Conservation (phyloP, 169 alveolate species). For the Babesia bovis region DNA sequence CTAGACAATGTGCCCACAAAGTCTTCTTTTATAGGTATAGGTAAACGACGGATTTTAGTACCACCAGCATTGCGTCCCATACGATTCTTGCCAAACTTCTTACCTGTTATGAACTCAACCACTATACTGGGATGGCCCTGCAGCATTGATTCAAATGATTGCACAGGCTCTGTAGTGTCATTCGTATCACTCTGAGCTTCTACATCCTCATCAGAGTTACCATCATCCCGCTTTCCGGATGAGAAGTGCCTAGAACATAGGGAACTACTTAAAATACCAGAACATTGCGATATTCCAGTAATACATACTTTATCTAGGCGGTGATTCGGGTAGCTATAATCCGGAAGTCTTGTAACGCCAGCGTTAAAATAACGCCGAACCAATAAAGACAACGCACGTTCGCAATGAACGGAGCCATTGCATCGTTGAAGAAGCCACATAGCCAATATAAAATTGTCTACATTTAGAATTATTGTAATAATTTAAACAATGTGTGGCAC, state of each 20-base stretch:
- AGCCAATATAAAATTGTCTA: too few relatives aligned
- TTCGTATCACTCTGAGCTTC: conserved; percentile 3
- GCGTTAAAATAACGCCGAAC: neutral
- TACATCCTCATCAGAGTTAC: neutral
- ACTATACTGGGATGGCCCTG: conserved; percentile 12
- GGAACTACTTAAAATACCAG: too few relatives aligned
- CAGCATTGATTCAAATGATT: neutral
- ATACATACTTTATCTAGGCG: too few relatives aligned
- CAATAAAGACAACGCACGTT: neutral
- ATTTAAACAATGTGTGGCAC: too few relatives aligned
- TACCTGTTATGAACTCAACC: conserved; percentile 25
- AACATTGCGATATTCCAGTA: too few relatives aligned
- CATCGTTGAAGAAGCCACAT: conserved; percentile 25
- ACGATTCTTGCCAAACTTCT: conserved; percentile 8
- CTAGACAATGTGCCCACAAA: neutral
- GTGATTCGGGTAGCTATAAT: too few relatives aligned
- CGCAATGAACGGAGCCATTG: conserved; percentile 3
- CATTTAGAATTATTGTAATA: too few relatives aligned
- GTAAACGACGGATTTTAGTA: conserved; percentile 50
- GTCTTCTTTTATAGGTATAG: conserved; percentile 48
- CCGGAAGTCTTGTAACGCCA: too few relatives aligned
- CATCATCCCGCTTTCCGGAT: conserved; percentile 17
- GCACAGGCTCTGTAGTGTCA: neutral
- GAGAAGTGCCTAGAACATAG: conserved; percentile 32
- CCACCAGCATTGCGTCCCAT: conserved; percentile 53